Percentiles rank a stretch among this genome's conserved stretches.
Evolutionary conservation across 163 green algal genomes (phyloP).

Genomic region (Scenedesmus sp.): DNA sequence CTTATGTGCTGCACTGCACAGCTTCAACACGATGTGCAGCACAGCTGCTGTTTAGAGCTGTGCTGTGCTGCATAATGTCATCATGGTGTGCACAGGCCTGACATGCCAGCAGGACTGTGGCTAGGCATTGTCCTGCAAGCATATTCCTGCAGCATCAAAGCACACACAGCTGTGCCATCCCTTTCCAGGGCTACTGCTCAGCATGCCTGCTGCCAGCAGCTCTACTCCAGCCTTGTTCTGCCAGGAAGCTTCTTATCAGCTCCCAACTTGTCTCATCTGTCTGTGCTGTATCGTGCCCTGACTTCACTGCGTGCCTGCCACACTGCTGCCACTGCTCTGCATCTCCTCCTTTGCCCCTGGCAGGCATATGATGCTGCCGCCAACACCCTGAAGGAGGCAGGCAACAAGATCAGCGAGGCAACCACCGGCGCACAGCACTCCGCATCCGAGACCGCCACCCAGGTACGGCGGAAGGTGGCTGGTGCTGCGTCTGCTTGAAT

Average conservation of each 20-base stretch:
- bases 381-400: slow-evolving; percentile 25
- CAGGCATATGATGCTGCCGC: slow-evolving; percentile 14
- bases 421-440: not conserved
- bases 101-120: not conserved
- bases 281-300: too few species aligned
- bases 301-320: not conserved
- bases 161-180: not conserved
- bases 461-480: not conserved
- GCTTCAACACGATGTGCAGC: not conserved
- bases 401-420: slow-evolving; percentile 25
- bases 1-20: not conserved
- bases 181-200: not conserved
- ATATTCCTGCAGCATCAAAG: not conserved
- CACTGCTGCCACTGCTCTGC: not conserved
- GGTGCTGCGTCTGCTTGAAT: too few species aligned
- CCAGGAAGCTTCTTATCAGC: too few species aligned
- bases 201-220: too few species aligned
- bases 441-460: not conserved
- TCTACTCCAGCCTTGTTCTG: too few species aligned
- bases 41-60: not conserved
- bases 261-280: too few species aligned
- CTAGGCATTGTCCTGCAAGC: not conserved
- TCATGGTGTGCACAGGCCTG: not conserved
- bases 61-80: not conserved
- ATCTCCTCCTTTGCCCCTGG: not conserved